A percentile compares a stretch with the other conserved stretches of the same genome.
Evolutionary conservation across 805 yeast species (phyloP).

Genomic region (Yarrowia sp.): DNA sequence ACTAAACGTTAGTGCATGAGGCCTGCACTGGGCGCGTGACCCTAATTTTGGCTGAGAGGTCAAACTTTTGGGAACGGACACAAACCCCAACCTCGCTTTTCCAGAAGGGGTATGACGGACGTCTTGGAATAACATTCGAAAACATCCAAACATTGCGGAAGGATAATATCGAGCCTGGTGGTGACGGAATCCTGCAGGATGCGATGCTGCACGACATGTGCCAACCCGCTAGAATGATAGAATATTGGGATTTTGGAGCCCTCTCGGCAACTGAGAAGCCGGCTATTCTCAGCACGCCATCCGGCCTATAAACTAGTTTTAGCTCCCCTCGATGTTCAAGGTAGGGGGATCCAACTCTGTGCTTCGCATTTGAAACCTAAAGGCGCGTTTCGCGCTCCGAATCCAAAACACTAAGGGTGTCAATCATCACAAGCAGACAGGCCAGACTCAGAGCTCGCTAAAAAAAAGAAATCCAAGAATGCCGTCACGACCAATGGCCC

Average conservation of each 20-base stretch:
- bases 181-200: slow-evolving; percentile 2
- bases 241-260: too few relatives aligned
- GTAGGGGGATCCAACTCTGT: slow-evolving; percentile 7
- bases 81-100: not conserved
- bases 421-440: slow-evolving; percentile 7
- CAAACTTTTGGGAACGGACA: not conserved
- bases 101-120: not conserved
- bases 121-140: slow-evolving; percentile 1
- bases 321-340: not conserved
- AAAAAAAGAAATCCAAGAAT: not conserved
- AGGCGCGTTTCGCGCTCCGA: slow-evolving; percentile 17
- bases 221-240: not conserved
- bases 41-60: not conserved
- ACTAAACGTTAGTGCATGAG: slow-evolving; percentile 4
- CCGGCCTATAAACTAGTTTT: too few relatives aligned
- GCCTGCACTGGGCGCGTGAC: slow-evolving; percentile 14
- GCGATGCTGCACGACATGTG: not conserved
- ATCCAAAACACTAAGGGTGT: slow-evolving; percentile 3
- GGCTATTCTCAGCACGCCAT: too few relatives aligned
- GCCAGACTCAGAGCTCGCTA: too few relatives aligned
- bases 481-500: slow-evolving; percentile 18
- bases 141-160: not conserved
- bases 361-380: slow-evolving; percentile 10
- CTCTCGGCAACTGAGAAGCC: too few relatives aligned
- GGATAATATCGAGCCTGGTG: not conserved